These are phyloP conservation scores for Artemisia argyi DNA, from an alignment of 129 eudicot genomes.

Conservation along the genomic window DNA sequence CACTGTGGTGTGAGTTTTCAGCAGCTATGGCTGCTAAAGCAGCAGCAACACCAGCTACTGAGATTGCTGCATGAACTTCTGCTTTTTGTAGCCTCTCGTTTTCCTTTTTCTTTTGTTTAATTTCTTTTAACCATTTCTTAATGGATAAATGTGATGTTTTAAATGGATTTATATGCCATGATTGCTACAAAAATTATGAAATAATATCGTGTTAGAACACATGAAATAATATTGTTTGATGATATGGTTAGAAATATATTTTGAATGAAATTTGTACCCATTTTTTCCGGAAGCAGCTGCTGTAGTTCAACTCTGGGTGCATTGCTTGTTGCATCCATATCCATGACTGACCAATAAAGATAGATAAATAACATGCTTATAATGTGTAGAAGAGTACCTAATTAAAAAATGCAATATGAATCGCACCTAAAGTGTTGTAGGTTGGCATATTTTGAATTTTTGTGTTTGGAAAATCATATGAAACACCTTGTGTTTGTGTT, in stretches of 20 bases:
- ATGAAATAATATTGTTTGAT: not conserved
- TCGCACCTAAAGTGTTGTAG: too few species aligned
- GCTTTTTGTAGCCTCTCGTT: constrained; percentile 80
- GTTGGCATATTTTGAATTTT: too few species aligned
- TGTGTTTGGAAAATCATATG: too few species aligned
- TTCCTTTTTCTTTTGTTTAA: constrained; percentile 74
- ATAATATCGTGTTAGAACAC: not conserved
- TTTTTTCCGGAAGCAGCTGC: constrained; percentile 67
- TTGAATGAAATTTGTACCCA: constrained; percentile 46
- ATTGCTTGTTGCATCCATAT: constrained; percentile 99
- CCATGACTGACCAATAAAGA: constrained; percentile 68
- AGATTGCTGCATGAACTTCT: constrained; percentile 87
- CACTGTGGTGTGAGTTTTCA: constrained; percentile 40
- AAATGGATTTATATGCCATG: constrained; percentile 69
- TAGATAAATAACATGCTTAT: not conserved
- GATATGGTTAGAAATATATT: constrained; percentile 2
- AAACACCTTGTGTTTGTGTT: too few species aligned
- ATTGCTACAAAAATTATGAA: constrained; percentile 39
- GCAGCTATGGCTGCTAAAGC: constrained; percentile 95
- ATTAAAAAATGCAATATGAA: not conserved
- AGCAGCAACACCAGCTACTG: constrained; percentile 93
- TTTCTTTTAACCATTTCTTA: constrained; percentile 90
- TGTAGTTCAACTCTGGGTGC: constrained; percentile 95
- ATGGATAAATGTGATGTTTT: constrained; percentile 47
- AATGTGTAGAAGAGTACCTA: not conserved